A percentile compares a stretch with the other conserved stretches of the same genome.
Evolutionary conservation across 2,329 filamentous ascomycete species (phyloP).

Genomic region (Penicillium palitans): DNA sequence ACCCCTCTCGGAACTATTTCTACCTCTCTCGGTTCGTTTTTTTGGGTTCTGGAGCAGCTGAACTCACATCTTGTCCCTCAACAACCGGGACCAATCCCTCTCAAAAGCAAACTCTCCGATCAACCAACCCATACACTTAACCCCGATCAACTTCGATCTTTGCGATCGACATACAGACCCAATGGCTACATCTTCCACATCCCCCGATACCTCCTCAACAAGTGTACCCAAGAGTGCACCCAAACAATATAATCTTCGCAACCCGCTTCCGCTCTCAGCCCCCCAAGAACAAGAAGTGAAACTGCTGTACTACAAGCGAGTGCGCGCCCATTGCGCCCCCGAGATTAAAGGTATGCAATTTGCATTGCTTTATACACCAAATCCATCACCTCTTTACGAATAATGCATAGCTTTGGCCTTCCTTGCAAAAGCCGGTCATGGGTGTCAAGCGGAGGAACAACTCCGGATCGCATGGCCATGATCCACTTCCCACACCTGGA

Average conservation of each 20-base stretch:
- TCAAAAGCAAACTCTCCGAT: slow-evolving; percentile 4
- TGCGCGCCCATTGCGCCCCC: slow-evolving; percentile 70
- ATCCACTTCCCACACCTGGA: background rate
- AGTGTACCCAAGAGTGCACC: slow-evolving; percentile 16
- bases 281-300: slow-evolving; percentile 79
- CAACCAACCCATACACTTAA: slow-evolving; percentile 16
- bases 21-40: background rate
- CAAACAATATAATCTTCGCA: slow-evolving; percentile 53
- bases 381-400: background rate
- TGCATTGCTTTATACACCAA: background rate
- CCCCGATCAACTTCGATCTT: slow-evolving; percentile 21
- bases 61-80: background rate
- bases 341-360: slow-evolving; percentile 69
- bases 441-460: background rate
- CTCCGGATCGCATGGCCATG: background rate
- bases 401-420: background rate
- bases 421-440: background rate
- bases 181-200: slow-evolving; percentile 27
- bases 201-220: slow-evolving; percentile 26
- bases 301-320: slow-evolving; percentile 76
- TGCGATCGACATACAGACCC: slow-evolving; percentile 19
- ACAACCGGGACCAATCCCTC: background rate
- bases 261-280: slow-evolving; percentile 79
- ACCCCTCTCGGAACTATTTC: background rate
- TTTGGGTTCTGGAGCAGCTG: background rate